A percentile compares a stretch with the other conserved stretches of the same genome.
These are phyloP conservation scores for Fusarium decemcellulare DNA, from an alignment of 2,329 filamentous ascomycete species.

Conservation along the genomic window DNA sequence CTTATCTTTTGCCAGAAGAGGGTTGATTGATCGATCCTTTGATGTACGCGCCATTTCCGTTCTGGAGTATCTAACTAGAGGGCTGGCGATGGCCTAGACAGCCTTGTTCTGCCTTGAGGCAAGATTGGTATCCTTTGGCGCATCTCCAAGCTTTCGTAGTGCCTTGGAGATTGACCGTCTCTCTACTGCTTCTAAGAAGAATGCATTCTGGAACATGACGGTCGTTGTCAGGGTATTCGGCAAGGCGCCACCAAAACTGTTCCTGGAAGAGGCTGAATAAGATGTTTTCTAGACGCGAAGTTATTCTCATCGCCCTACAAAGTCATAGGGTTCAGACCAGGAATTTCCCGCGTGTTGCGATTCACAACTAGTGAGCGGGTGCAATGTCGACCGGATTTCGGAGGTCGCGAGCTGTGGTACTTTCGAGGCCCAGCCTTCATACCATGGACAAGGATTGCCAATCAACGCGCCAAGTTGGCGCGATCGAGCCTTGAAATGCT, in stretches of 20 bases:
- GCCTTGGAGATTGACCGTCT: neutral
- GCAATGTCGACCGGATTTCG: neutral
- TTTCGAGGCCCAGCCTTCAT: slow-evolving; percentile 28
- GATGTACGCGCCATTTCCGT: neutral
- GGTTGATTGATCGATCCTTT: neutral
- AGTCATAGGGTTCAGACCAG: slow-evolving; percentile 4
- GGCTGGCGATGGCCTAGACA: slow-evolving; percentile 1
- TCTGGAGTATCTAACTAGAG: neutral
- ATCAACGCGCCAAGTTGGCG: slow-evolving; percentile 11
- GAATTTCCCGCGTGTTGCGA: neutral
- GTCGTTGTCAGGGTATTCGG: slow-evolving; percentile 22
- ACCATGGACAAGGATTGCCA: slow-evolving; percentile 14
- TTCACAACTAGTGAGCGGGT: neutral
- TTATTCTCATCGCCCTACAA: neutral
- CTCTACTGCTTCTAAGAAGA: too few relatives aligned
- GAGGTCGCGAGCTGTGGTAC: neutral
- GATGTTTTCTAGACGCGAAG: neutral
- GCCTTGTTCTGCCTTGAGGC: neutral
- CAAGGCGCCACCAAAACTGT: slow-evolving; percentile 1
- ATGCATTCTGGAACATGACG: slow-evolving; percentile 3
- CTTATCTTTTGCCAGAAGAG: slow-evolving; percentile 33
- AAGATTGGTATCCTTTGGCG: neutral
- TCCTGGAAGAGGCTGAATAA: neutral
- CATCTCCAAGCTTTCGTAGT: neutral
- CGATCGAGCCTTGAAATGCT: neutral